Evolutionary conservation across 2,329 filamentous ascomycete genomes (phyloP).

Genomic region (Calonectria ilicicola): DNA sequence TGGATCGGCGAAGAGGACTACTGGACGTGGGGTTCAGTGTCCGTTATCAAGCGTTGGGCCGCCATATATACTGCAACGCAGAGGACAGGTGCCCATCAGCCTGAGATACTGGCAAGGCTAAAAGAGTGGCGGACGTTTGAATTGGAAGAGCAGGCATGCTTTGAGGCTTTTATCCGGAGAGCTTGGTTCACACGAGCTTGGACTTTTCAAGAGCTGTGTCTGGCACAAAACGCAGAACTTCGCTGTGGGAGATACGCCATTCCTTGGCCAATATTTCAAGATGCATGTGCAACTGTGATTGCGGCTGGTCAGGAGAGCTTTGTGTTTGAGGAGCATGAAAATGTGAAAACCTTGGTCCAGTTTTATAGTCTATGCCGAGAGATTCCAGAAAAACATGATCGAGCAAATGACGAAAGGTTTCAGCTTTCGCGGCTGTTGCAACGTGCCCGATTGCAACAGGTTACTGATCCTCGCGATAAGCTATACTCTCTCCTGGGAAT

Average conservation of each 20-base stretch:
- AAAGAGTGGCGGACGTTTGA: background rate
- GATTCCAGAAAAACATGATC: background rate
- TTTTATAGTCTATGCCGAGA: background rate
- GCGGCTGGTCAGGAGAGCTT: background rate
- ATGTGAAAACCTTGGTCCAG: background rate
- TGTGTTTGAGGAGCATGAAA: background rate
- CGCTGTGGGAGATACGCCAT: background rate
- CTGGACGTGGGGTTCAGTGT: background rate
- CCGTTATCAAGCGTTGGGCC: background rate
- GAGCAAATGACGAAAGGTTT: background rate
- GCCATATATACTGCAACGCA: background rate
- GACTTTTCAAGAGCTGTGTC: background rate
- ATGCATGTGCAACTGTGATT: background rate
- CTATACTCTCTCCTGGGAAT: background rate
- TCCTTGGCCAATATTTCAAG: background rate
- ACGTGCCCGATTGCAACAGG: background rate
- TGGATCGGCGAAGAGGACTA: background rate
- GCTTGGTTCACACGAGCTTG: background rate
- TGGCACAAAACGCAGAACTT: background rate
- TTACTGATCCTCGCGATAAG: background rate
- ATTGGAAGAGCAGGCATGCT: background rate
- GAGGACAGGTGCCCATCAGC: background rate
- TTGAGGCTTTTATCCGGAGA: background rate
- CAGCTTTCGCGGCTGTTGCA: background rate
- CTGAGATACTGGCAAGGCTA: background rate